Base-by-base conservation (phyloP, 208 protist species). In the Leishmania turanica region DNA sequence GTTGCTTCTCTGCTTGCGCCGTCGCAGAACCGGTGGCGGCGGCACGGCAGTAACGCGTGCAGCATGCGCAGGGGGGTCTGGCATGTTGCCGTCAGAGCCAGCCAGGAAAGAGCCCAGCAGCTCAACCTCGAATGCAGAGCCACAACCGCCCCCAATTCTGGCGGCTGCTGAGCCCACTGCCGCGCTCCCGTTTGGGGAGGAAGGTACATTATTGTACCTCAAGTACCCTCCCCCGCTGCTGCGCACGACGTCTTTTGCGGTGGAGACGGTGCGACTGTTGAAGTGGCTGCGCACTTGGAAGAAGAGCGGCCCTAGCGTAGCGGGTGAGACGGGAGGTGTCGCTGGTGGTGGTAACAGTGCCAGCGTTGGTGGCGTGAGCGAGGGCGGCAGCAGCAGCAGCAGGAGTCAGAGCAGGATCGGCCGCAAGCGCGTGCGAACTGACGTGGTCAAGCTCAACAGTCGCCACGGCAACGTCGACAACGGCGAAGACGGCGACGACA, bases 241-340 rank as follows among this genome's bases (percentile, higher is more conserved):
- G 75, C 90, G 85, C 56, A 88, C 83, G 27, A 89, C 89, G 1
- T 90, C 91, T 19, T 97, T 97, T 51, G 84, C 91, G 9, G 79
- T 84, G 19, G 90, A 91, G 54, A 93, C 91, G 7, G 73, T 88
- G 40, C 93, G 93, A 47, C 87, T 97, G 69, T 72, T 95, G 72
- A 88, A 88, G 71, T 97, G 93, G 93, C 87, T 96, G 76, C 84
- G 90, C 60, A 96, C 93, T 37, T 96, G 93, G 93, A 79, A 74
- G 58, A 81, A 31, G 79, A 84, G 73, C 56, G 37, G 78, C 4
- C 47, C 45, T 53, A 49, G 34, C 66, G 40, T 15, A 42, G 21
- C 34, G 24, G 24, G 42, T 34, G 68, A 45, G 45, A 53, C 27
- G 68, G 45, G 42, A 31, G 45, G 45, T 37, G 13, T n/a, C 34